Base-by-base conservation (phyloP, 208 protist species). In the Acanthamoeba polyphaga region DNA sequence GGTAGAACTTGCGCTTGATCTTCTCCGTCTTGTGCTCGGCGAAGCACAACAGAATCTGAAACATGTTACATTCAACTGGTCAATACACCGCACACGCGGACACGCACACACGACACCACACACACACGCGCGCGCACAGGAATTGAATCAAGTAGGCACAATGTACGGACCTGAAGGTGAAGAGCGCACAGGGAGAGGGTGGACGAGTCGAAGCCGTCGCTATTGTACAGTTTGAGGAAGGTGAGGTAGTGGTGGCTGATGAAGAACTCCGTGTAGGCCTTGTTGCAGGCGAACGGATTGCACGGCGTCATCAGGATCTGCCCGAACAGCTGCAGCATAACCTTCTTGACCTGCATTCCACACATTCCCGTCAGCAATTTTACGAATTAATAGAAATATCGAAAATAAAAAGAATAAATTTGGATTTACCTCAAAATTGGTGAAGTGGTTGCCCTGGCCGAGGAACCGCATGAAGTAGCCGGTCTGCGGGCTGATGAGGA, bases 221-320 rank as follows among this genome's bases (percentile, higher is more conserved):
- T 82, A 80, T 94, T 94, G 43, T 94, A 94, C 89, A 94, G 29
- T 60, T 94, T 94, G 46, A 94, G 72, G 89, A 94, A 94, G 2
- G 66, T 74, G 49, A 94, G 72, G 72, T 94, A 94, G 55, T 94
- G 89, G n/a, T 94, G 64, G 72, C 89, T 94, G 89, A 94, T 94
- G 72, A 94, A 82, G 72, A 66, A 82, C 32, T 94, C 89, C 15
- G 43, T 94, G 55, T 94, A 94, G 38, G 60, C 66, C 38, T 94
- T 94, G 66, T 94, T 46, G 17, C 46, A 49, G 4, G 51, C 89
- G 51, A 94, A 94, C 19, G 89, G 89, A 17, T 94, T 94, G 46
- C 51, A 55, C 34, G 64, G 64, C 4, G 51, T 94, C 34, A 64
- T 94, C 55, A 94, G 68, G 58, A 92, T 92, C 85, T 92, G 85